Evolutionary conservation across 305 asterid genomes (phyloP), one percentile per base, ranked within the genome.

Genomic region (Solanum chacoense): DNA sequence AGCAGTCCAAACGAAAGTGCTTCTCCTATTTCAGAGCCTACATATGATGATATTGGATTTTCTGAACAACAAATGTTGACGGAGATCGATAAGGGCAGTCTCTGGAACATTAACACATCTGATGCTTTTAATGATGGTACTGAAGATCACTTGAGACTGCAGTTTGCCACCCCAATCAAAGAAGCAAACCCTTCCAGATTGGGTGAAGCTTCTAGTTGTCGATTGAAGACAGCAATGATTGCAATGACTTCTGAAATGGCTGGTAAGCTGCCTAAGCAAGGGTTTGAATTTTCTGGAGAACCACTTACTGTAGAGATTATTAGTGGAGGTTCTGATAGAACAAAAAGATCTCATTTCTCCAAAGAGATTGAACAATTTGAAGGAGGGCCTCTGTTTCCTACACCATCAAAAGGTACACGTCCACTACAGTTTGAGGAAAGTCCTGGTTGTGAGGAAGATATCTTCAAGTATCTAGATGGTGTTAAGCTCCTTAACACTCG

Each of bases 81-180:
- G 3, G 87, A 84, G n/a, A 84, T 34, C 34, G 9, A 32, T 59
- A 32, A 84, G 87, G 32, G 50, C 50, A 84, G 50, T 84, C 16
- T 67, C 6, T 9, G 8, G 87, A 32, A 7, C 12, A 36, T 11
- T 36, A 22, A 84, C 24, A 32, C 31, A 31, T 59, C 87, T 91
- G 69, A 91, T 22, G 81, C 89, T 72, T 84, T 74, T 74, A 28
- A 65, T 32, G 87, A 38, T 67, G 29, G 32, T 91, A 91, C 76
- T 89, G 94, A 90, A 55, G 89, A 93, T 91, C 92, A 63, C 74
- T 89, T 94, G 83, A 74, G 90, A 76, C 59, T 87, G 87, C 85
- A 91, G 80, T 91, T 91, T 88, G 93, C 91, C 36, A 92, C 91
- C 36, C 93, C 94, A 85, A 69, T 88, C 80, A 92, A 91, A 85